phyloP scores from a whole-genome alignment of 345 rosid species.

The Orychophragmus violaceus region DNA sequence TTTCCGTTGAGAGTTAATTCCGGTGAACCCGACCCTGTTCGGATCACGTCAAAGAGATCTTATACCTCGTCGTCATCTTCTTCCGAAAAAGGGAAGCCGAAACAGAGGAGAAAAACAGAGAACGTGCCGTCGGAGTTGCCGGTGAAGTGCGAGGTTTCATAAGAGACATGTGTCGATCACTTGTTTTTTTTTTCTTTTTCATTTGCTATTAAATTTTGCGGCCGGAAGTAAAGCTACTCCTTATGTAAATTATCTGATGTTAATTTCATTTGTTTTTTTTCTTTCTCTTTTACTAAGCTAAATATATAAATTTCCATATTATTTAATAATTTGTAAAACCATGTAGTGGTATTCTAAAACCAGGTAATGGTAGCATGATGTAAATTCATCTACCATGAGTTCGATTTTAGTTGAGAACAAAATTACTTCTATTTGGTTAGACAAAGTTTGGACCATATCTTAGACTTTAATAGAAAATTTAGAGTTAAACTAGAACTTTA shows the following conservation, averaged over 20 bases:
- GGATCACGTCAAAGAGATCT: conserved; percentile 69
- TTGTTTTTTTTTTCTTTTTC: conserved; percentile 18
- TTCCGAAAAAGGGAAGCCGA: conserved; percentile 43
- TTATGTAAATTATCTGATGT: background rate
- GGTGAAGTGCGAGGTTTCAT: conserved; percentile 30
- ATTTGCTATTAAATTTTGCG: background rate
- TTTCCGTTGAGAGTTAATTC: conserved; percentile 84
- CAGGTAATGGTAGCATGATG: too few species aligned
- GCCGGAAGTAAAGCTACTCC: background rate
- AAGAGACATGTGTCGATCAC: conserved; percentile 30
- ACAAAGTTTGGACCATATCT: too few species aligned
- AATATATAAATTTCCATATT: too few species aligned
- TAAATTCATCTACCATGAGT: too few species aligned
- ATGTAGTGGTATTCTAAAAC: too few species aligned
- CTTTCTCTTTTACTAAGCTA: too few species aligned
- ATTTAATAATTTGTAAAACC: too few species aligned
- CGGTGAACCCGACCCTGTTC: conserved; percentile 90
- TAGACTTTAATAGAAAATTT: too few species aligned
- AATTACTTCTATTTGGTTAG: too few species aligned
- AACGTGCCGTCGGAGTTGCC: background rate
- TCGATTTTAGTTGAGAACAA: too few species aligned
- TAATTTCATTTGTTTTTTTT: too few species aligned
- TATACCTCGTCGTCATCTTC: conserved; percentile 25
- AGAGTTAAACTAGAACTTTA: too few species aligned
- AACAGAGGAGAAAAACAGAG: conserved; percentile 55